Evolutionary conservation across 331 rosid species (phyloP).

Genomic region (Stylosanthes scabra): DNA sequence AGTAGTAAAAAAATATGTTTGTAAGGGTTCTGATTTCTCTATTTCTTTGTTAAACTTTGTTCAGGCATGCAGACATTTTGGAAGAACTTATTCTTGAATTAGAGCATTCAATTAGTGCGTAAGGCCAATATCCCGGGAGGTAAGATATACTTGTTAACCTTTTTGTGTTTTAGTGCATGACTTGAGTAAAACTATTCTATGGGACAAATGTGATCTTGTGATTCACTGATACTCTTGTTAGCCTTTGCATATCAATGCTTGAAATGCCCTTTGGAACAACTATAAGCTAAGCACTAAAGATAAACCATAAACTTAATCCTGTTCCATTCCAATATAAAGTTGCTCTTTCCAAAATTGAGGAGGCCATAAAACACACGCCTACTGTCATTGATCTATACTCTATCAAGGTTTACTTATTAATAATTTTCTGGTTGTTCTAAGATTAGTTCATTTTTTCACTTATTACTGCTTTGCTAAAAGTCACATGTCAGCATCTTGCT

Average conservation of each 20-base stretch:
- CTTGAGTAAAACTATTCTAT: constrained; percentile 1
- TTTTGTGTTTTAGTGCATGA: constrained; percentile 15
- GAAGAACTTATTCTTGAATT: constrained; percentile 85
- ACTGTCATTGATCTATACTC: constrained; percentile 97
- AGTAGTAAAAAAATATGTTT: not conserved
- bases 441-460: constrained; percentile 24
- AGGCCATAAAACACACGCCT: constrained; percentile 93
- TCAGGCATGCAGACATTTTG: constrained; percentile 88
- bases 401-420: constrained; percentile 65
- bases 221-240: constrained; percentile 56
- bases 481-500: no score
- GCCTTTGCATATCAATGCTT: constrained; percentile 3
- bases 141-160: constrained; percentile 33
- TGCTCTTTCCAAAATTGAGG: constrained; percentile 86
- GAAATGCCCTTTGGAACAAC: constrained; percentile 14
- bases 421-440: constrained; percentile 17
- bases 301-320: constrained; percentile 1
- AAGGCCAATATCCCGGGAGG: constrained; percentile 85
- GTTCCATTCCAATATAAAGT: constrained; percentile 56
- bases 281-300: constrained; percentile 2
- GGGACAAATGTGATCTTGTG: constrained; percentile 35
- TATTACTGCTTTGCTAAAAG: constrained; percentile 46
- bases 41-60: constrained; percentile 35
- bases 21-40: constrained; percentile 24
- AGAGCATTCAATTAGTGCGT: constrained; percentile 68